Conservation (phyloP, 495 filamentous ascomycete genomes). For the Terfezia boudieri region DNA sequence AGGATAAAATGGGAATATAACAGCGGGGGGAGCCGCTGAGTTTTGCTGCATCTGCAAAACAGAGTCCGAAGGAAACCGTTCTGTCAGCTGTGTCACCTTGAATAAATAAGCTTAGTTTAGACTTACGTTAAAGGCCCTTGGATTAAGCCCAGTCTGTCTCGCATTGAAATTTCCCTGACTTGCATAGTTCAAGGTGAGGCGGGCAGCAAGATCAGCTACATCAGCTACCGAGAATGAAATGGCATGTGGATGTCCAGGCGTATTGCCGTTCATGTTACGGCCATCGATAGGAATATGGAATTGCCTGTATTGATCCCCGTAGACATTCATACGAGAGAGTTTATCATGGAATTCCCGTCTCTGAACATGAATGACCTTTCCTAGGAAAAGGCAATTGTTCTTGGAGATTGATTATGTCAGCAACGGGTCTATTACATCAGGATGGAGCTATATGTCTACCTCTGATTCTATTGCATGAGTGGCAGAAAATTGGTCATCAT, state of each 20-base stretch:
- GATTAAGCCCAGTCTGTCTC: no score
- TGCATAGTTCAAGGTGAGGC: conserved; percentile 2
- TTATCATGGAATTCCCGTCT: conserved; percentile 15
- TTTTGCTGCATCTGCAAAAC: no score
- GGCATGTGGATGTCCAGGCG: not conserved
- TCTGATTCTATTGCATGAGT: conserved; percentile 9
- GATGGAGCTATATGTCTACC: conserved; percentile 2
- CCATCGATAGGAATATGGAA: conserved; percentile 2
- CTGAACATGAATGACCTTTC: conserved; percentile 15
- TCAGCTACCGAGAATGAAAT: conserved; percentile 10
- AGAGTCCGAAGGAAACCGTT: no score
- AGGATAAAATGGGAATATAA: no score
- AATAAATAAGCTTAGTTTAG: no score
- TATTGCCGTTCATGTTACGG: not conserved
- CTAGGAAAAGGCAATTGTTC: conserved; percentile 9
- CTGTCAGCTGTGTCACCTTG: no score
- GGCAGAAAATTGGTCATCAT: conserved; percentile 12
- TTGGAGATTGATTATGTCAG: no score
- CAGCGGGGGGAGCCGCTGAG: no score
- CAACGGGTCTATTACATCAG: no score
- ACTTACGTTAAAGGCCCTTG: no score
- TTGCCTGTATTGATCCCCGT: conserved; percentile 7
- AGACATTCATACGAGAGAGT: conserved; percentile 1
- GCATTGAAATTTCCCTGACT: no score
- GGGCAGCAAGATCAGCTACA: conserved; percentile 15